Base-by-base conservation (phyloP, 805 yeast species). In the Candida schatavii region DNA sequence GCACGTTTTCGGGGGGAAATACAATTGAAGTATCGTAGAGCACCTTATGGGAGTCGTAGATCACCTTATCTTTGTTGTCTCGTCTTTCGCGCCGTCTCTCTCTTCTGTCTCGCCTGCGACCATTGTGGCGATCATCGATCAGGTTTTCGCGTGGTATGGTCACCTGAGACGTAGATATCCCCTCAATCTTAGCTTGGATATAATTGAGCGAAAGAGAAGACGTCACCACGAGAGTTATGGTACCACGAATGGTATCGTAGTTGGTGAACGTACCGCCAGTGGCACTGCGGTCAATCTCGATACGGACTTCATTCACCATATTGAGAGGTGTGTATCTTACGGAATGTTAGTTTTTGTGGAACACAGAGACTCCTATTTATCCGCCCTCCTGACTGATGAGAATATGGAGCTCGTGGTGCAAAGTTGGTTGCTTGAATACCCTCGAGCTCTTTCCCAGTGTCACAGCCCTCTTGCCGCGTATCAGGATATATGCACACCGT, bases 111-210 rank as follows among this genome's bases (percentile, higher is more conserved):
- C n/a, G n/a, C 11, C 10, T 7, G 7, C 11, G 7, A 11, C 11
- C 11, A 11, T 23, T 23, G 27, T 23, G 7, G 13, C 17, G 10
- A 5, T 29, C 32, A 18, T 13, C 3, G 15, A 27, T 15, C 19
- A 35, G 17, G 23, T 31, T 13, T 14, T 14, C 25, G 14, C 29
- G 15, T 0, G 72, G 68, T 1, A 71, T 50, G 9, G 46, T 48
- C 15, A 77, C 45, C 37, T 55, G 58, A 0, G 80, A 60, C 29
- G 53, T 55, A 9, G 79, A 56, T 1, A 72, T 55, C 1, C 82
- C 84, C 48, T 75, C 76, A 13, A 78, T 57, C 48, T 78, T 77
- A 34, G 77, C 80, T 45, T 72, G 75, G 29, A 78, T 71, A 46
- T 64, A 64, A 30, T 68, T 68, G 28, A 78, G 56, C 2, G 74